Evolutionary conservation across 208 protist genomes (phyloP), one percentile per base, ranked within the genome.

Genomic region (Trypanosoma lewisi): DNA sequence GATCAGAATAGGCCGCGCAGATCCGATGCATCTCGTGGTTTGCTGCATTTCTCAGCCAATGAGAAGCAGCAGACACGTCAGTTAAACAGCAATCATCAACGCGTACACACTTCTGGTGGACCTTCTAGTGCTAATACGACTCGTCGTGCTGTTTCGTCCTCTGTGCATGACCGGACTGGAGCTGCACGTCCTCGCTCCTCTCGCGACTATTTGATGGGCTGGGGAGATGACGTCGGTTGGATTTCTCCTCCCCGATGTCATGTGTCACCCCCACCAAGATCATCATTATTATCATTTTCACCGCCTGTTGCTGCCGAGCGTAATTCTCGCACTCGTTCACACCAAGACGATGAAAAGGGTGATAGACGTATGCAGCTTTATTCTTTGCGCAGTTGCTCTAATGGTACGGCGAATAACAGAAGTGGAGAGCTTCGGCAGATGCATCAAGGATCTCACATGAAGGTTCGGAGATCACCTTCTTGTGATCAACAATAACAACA

Each of bases 401-500:
- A 37, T 14, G 47, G 45, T 30, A 19, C 42, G 19, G 14, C n/a
- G 42, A 33, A 37, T 11, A 19, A 39, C 3, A 11, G 23, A 34
- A 28, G 8, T n/a, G 28, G 42, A 27, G 5, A 59, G 36, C 37
- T 28, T 14, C 21, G 48, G 8, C 39, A 21, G 48, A 11, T 8
- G 19, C 7, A n/a, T n/a, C 54, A 34, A 16, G 41, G 41, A 0
- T 16, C 5, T 17, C 23, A 52, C 21, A 28, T 25, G 6, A 19
- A 2, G 19, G 56, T 52, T 12, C 39, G 30, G 2, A 50, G 12
- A 21, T 41, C 42, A 4, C 56, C 56, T 27, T 19, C 21, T 9
- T 37, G 12, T 50, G 19, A 41, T 30, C 42, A 36, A 17, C 44
- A 64, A 55, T 9, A n/a, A 9, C 17, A 47, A n/a, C 59, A 56